Conservation (phyloP, 306 rosid genomes). For the Fragaria iinumae region DNA sequence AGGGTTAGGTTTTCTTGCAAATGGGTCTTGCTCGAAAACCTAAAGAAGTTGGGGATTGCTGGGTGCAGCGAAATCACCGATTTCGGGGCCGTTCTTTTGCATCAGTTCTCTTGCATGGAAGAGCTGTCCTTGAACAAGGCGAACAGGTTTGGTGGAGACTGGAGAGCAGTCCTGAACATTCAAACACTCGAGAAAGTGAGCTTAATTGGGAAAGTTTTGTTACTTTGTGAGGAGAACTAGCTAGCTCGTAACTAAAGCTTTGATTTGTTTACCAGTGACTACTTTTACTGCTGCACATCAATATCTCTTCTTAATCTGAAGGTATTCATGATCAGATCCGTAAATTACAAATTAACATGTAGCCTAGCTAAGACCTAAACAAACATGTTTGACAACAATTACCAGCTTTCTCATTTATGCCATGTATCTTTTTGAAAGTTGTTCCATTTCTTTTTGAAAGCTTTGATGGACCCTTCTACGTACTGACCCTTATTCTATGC, state of each 20-base stretch:
- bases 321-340: too few relatives aligned
- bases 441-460: too few relatives aligned
- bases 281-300: too few relatives aligned
- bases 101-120: conserved; percentile 21
- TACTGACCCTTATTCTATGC: neutral
- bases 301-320: too few relatives aligned
- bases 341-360: too few relatives aligned
- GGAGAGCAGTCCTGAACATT: conserved; percentile 13
- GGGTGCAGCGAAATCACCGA: neutral
- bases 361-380: too few relatives aligned
- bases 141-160: neutral
- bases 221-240: too few relatives aligned
- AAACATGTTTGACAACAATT: too few relatives aligned
- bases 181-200: conserved; percentile 19
- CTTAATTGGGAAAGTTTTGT: neutral
- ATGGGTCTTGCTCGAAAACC: conserved; percentile 25
- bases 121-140: conserved; percentile 12
- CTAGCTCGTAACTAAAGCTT: too few relatives aligned
- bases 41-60: conserved; percentile 17
- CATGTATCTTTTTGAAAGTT: too few relatives aligned
- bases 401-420: neutral
- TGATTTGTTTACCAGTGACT: too few relatives aligned
- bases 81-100: neutral
- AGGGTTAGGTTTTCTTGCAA: conserved; percentile 23
- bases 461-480: neutral